Evolutionary conservation across 2,329 filamentous ascomycete genomes (phyloP).

Genomic region (Eutypa lata): DNA sequence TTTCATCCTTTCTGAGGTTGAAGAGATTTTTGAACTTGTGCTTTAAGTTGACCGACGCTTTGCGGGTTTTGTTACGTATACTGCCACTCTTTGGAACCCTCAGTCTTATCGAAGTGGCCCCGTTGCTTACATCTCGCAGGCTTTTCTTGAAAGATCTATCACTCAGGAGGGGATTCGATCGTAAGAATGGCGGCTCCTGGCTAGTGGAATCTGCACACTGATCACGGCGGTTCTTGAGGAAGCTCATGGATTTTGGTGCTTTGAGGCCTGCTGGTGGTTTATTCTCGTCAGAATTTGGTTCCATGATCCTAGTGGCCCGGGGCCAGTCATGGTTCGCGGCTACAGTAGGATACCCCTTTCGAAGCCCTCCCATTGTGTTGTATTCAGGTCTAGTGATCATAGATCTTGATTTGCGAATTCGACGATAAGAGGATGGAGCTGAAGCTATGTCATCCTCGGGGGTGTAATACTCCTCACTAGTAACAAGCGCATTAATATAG

Average conservation of each 20-base stretch:
- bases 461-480: conserved; percentile 42
- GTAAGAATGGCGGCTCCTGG: conserved; percentile 38
- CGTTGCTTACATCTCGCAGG: conserved; percentile 48
- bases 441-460: conserved; percentile 47
- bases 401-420: conserved; percentile 53
- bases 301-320: neutral
- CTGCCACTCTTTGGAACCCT: conserved; percentile 27
- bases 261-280: conserved; percentile 31
- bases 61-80: conserved; percentile 53
- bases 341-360: conserved; percentile 2
- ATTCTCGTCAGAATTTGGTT: conserved; percentile 23
- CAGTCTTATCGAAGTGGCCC: conserved; percentile 28
- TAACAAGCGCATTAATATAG: conserved; percentile 34
- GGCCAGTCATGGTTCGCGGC: conserved; percentile 11
- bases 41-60: conserved; percentile 60
- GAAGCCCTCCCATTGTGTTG: conserved; percentile 4
- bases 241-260: conserved; percentile 54
- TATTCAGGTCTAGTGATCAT: conserved; percentile 41
- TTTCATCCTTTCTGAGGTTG: conserved; percentile 35
- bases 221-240: conserved; percentile 36
- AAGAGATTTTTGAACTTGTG: conserved; percentile 60
- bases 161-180: conserved; percentile 33
- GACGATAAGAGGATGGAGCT: conserved; percentile 45
- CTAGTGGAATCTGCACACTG: conserved; percentile 16
- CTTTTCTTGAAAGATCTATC: conserved; percentile 37